Percentiles rank a stretch among this genome's conserved stretches.
phyloP scores from a whole-genome alignment of 441 rosid species.

The Melianthus villosus region DNA sequence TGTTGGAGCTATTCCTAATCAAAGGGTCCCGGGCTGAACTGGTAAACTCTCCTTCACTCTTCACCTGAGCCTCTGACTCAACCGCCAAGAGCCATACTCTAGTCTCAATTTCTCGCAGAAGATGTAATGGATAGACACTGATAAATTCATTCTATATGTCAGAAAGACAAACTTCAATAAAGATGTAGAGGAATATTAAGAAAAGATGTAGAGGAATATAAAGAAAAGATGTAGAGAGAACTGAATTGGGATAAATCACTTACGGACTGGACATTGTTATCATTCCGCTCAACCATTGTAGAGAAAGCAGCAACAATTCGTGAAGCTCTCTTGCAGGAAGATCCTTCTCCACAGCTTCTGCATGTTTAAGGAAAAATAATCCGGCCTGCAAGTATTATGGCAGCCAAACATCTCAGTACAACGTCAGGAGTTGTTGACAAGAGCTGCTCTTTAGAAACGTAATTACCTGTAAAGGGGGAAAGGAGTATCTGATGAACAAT shows the following conservation, averaged over 20 bases:
- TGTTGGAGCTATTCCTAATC: slow-evolving; percentile 38
- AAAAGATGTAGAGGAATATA: slow-evolving; percentile 5
- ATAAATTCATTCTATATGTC: slow-evolving; percentile 20
- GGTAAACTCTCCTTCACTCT: slow-evolving; percentile 45
- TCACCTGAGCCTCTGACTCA: slow-evolving; percentile 85
- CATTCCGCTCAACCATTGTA: slow-evolving; percentile 95
- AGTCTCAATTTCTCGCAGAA: slow-evolving; percentile 92
- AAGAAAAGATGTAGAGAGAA: too few relatives aligned
- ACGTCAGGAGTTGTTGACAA: slow-evolving; percentile 10
- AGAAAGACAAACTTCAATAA: slow-evolving; percentile 10
- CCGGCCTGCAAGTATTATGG: slow-evolving; percentile 65
- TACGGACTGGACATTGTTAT: slow-evolving; percentile 70
- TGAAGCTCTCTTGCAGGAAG: slow-evolving; percentile 86
- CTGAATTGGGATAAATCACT: slow-evolving; percentile 22
- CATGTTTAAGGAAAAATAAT: slow-evolving; percentile 83
- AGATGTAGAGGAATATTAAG: slow-evolving; percentile 5
- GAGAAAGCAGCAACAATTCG: slow-evolving; percentile 78
- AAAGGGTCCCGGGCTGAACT: slow-evolving; percentile 27
- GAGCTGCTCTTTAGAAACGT: slow-evolving; percentile 8
- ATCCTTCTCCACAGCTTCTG: slow-evolving; percentile 90
- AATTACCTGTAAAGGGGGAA: slow-evolving; percentile 70
- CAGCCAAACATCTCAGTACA: slow-evolving; percentile 9
- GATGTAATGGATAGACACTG: slow-evolving; percentile 85
- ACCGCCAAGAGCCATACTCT: slow-evolving; percentile 97
- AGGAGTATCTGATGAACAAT: slow-evolving; percentile 69